These are phyloP conservation scores for Ramularia endophylla DNA, from an alignment of 2,329 filamentous ascomycete species.

Conservation along the genomic window DNA sequence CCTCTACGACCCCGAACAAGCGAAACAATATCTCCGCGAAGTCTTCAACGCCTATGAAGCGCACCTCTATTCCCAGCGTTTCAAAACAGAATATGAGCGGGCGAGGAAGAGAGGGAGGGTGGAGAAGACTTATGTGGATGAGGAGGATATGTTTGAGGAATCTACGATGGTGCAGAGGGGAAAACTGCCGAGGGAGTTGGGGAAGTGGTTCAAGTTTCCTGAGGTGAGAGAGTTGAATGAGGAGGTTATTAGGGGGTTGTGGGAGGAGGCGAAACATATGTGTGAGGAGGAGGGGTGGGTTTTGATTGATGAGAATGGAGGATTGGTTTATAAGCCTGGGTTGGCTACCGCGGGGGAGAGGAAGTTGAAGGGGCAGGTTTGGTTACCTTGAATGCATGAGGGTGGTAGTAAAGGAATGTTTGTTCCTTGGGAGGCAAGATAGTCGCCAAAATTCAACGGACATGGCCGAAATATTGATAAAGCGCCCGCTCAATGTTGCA, in stretches of 20 bases:
- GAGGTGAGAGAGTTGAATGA: conserved; percentile 25
- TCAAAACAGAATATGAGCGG: too few relatives aligned
- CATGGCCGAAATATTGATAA: too few relatives aligned
- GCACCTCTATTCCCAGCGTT: too few relatives aligned
- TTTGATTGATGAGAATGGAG: conserved; percentile 19
- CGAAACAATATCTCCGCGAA: conserved; percentile 17
- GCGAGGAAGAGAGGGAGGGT: too few relatives aligned
- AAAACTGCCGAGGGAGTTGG: conserved; percentile 4
- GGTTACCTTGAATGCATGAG: too few relatives aligned
- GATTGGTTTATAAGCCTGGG: conserved; percentile 21
- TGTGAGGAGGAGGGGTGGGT: conserved; percentile 26
- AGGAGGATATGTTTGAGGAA: conserved; percentile 9
- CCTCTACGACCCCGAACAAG: conserved; percentile 16
- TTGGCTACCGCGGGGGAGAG: background rate
- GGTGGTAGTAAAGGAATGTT: too few relatives aligned
- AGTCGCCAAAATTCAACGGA: too few relatives aligned
- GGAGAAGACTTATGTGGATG: background rate
- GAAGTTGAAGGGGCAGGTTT: too few relatives aligned
- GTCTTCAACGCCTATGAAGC: conserved; percentile 23
- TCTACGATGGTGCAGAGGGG: background rate
- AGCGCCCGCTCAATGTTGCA: too few relatives aligned
- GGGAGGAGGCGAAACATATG: conserved; percentile 22
- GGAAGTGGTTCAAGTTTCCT: conserved; percentile 19
- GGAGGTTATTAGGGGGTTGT: conserved; percentile 17
- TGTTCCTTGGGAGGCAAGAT: too few relatives aligned